Conservation (phyloP, 2,329 filamentous ascomycete genomes). For the Colletotrichum caudatum region DNA sequence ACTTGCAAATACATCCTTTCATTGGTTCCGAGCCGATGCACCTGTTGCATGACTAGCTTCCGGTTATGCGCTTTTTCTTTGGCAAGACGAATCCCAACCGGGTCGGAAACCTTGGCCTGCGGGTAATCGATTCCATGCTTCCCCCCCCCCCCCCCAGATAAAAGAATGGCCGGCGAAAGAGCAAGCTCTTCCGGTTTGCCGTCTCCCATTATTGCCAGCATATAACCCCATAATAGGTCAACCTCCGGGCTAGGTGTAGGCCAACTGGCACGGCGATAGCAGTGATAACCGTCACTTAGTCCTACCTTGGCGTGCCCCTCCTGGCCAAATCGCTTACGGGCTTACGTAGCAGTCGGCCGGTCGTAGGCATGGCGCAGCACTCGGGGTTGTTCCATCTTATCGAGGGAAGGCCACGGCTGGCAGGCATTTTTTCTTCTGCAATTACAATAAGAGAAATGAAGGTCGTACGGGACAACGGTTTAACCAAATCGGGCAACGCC, state of each 20-base stretch:
- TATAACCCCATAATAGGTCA: conserved; percentile 8
- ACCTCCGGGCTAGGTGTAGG: conserved; percentile 19
- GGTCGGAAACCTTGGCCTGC: conserved; percentile 10
- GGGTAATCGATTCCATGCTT: conserved; percentile 19
- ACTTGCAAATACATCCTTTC: background rate
- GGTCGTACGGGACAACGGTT: background rate
- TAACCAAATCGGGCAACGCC: background rate
- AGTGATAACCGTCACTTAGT: background rate
- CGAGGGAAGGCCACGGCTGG: background rate
- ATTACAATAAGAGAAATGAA: background rate
- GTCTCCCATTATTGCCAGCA: conserved; percentile 9
- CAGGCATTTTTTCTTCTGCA: conserved; percentile 5
- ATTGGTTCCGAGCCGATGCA: conserved; percentile 25
- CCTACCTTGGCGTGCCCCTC: conserved; percentile 14
- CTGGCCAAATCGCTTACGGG: conserved; percentile 26
- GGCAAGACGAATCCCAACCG: conserved; percentile 12
- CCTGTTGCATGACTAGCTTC: conserved; percentile 21
- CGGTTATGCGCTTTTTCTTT: background rate
- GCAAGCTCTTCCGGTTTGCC: conserved; percentile 1
- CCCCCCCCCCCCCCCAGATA: conserved; percentile 25
- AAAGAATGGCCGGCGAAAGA: background rate
- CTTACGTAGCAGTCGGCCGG: conserved; percentile 23
- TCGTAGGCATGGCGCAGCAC: conserved; percentile 15
- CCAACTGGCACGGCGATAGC: conserved; percentile 1
- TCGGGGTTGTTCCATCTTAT: background rate